Conservation (phyloP, 2,329 filamentous ascomycete species). For the Raffaelea ambrosiae region DNA sequence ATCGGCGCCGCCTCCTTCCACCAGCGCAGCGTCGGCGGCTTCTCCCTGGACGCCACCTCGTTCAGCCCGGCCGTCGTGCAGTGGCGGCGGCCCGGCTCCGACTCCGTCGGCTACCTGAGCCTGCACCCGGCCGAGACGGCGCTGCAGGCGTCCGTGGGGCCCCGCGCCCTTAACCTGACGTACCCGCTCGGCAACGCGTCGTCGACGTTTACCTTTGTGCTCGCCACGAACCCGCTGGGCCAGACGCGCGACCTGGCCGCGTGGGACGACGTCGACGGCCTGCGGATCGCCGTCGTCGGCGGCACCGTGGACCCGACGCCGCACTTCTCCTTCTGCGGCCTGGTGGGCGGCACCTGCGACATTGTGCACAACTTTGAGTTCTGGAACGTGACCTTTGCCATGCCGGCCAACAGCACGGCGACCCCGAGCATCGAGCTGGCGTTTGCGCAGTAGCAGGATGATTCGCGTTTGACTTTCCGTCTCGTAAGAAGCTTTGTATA, state of each 20-base stretch:
- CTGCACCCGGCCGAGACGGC: conserved; percentile 25
- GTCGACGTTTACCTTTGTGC: conserved; percentile 41
- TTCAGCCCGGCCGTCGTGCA: conserved; percentile 55
- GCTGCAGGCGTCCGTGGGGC: conserved; percentile 31
- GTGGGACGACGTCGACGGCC: conserved; percentile 40
- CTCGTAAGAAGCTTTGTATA: too few relatives aligned
- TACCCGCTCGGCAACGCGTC: conserved; percentile 43
- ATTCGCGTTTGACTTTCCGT: too few relatives aligned
- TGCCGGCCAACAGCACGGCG: conserved; percentile 20
- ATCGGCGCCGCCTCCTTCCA: conserved; percentile 53
- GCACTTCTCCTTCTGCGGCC: conserved; percentile 32
- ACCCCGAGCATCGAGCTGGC: not conserved
- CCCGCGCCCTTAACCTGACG: conserved; percentile 35
- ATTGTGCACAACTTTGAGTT: conserved; percentile 32
- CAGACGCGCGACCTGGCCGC: conserved; percentile 31
- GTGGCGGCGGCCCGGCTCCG: conserved; percentile 32
- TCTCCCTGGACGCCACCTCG: conserved; percentile 36
- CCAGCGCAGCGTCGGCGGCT: conserved; percentile 47
- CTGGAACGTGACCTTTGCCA: conserved; percentile 35
- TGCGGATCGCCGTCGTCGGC: conserved; percentile 33
- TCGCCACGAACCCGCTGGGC: conserved; percentile 32
- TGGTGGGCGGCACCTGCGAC: conserved; percentile 22
- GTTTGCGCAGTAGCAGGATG: not conserved
- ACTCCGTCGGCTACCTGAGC: conserved; percentile 25
- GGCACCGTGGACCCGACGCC: conserved; percentile 32